A percentile compares a stretch with the other conserved stretches of the same genome.
Evolutionary conservation across 1,284 basidiomycete species (phyloP).

Genomic region (Marasmius sp.): DNA sequence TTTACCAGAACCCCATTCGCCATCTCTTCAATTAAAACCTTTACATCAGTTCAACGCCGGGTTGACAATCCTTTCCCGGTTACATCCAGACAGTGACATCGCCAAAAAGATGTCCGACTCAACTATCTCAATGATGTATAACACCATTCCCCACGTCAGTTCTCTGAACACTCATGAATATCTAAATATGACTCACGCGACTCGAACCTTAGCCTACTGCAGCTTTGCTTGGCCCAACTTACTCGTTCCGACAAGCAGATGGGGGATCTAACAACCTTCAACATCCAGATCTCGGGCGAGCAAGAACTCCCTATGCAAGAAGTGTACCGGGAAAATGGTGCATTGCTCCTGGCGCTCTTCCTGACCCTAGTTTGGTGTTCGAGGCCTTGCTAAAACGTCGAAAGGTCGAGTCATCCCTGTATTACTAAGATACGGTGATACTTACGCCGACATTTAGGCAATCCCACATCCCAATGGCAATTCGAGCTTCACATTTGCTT

Average conservation of each 20-base stretch:
- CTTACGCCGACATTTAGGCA: conserved; percentile 14
- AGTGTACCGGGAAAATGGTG: conserved; percentile 41
- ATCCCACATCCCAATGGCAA: conserved; percentile 45
- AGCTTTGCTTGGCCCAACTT: conserved; percentile 34
- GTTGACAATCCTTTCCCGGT: conserved; percentile 28
- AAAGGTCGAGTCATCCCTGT: conserved; percentile 20
- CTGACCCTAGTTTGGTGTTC: conserved; percentile 18
- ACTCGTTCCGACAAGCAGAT: conserved; percentile 39
- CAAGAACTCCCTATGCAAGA: conserved; percentile 44
- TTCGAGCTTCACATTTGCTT: conserved; percentile 50
- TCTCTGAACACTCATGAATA: too few relatives aligned
- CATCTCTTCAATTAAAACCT: background rate
- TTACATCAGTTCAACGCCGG: conserved; percentile 27
- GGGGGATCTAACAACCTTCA: conserved; percentile 42
- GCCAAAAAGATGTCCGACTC: conserved; percentile 24
- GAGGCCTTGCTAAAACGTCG: conserved; percentile 44
- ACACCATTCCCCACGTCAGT: conserved; percentile 44
- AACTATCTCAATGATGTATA: conserved; percentile 34
- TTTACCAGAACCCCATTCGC: background rate
- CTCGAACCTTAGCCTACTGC: background rate
- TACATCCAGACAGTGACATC: conserved; percentile 23
- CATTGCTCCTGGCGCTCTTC: conserved; percentile 33
- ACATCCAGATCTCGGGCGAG: conserved; percentile 41
- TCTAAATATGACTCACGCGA: too few relatives aligned
- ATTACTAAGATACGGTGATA: background rate